Evolutionary conservation across 1,139 yeast genomes (phyloP), one percentile per base, ranked within the genome.

Genomic region (Zygosaccharomyces pseudobailii): DNA sequence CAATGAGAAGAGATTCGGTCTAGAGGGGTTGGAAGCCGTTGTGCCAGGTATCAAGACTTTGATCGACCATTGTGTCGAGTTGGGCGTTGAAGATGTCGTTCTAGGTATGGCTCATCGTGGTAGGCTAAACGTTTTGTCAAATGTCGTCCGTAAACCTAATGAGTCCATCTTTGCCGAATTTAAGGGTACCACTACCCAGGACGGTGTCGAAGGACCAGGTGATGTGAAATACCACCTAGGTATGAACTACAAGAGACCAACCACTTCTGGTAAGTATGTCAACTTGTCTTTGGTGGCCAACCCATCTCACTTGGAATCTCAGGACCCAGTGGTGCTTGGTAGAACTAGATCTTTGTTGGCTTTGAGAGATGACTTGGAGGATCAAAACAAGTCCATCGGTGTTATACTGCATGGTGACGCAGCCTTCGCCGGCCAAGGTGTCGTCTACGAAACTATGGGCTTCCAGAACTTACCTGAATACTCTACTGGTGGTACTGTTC

Each of bases 31-130:
- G 56, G 99, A 92, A 73, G 76, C 96, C 41, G 86, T 87, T 62
- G 88, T 92, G 45, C 97, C 98, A 40, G 98, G 97, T 74, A 84
- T 92, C 79, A 92, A 92, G 75, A 87, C 97, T 43, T 72, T 92
- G 68, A 90, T 92, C 67, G 99, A 92, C 71, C 83, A 90, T 55
- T 80, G 96, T 40, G 97, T 90, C 46, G 97, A 89, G 59, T 73
- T 75, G 54, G 99, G 99, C 62, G 84, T 90, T 50, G 97, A 90
- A 72, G 97, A 92, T 68, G 82, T 92, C 54, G 95, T 92, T 63
- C 85, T 94, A 62, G 99, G 99, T 75, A 92, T 92, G 98, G 97
- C 99, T 49, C 98, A 92, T 72, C 88, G 99, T 80, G 99, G 99
- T 73, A 85, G 99, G 76, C 79, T 92, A 65, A 92, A 92, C 71